Base-by-base conservation (phyloP, 2,329 filamentous ascomycete genomes). In the Xylariaceae sp. region DNA sequence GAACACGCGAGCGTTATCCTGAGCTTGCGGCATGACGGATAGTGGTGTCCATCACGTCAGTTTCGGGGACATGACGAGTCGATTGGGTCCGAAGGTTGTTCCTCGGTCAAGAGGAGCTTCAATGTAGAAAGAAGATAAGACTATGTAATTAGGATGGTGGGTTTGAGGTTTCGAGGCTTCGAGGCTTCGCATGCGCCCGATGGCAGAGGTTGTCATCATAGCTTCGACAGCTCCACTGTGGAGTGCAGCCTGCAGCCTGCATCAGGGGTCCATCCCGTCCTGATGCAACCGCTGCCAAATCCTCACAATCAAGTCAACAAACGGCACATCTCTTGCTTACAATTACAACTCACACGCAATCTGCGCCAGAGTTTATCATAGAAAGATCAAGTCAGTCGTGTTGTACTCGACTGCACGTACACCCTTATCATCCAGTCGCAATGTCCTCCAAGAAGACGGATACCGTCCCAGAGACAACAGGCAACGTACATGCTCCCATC, bases 21-120 rank as follows among this genome's bases (percentile, higher is more conserved):
- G 75, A 47, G 69, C 65, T 52, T 66, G 71, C 58, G 75, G 68
- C 75, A 78, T 78, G 66, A 63, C 69, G 63, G 51, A 55, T 50
- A 45, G 38, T 33, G 59, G 43, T 60, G 59, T 54, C 59, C 62
- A 63, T 63, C 47, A 52, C 58, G 56, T 53, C 50, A 52, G 46
- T 45, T 38, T 27, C 39, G 35, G 33, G 39, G 43, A 41, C 52
- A 56, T 56, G 54, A 51, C 58, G 57, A 35, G 53, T 18, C 35
- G 52, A 38, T 39, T 48, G 49, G 36, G 50, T 38, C 44, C 42
- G 54, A 53, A 42, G 30, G 52, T 35, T 32, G 33, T 15, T 18
- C 36, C n/a, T 45, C 36, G 33, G 7, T 7, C 4, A 7, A 7
- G 22, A 7, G 4, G 22, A 27, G 22, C 22, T 27, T 27, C 22